Evolutionary conservation across 169 alveolate species (phyloP).

Genomic region (Eimeria maxima): DNA sequence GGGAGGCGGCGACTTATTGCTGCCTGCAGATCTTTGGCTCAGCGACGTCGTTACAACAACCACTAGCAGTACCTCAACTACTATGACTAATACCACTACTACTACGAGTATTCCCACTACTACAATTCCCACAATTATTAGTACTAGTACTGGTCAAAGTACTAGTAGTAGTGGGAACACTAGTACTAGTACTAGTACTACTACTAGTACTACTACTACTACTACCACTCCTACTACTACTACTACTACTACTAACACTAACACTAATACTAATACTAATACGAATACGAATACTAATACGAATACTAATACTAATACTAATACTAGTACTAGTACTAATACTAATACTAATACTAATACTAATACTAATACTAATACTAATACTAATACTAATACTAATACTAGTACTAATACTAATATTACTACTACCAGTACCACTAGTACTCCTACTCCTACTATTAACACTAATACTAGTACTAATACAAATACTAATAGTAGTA

Average conservation of each 20-base stretch:
- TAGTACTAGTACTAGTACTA: neutral
- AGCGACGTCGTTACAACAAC: neutral
- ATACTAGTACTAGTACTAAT: neutral
- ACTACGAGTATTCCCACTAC: too few species aligned
- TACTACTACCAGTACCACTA: too few species aligned
- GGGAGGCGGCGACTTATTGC: neutral
- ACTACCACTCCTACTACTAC: neutral
- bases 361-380: too few species aligned
- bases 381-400: too few species aligned
- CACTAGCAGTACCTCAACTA: neutral
- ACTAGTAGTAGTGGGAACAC: neutral
- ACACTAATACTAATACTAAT: too few species aligned
- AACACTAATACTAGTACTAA: too few species aligned
- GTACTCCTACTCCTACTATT: too few species aligned
- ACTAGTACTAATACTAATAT: too few species aligned
- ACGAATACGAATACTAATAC: neutral
- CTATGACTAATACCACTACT: neutral
- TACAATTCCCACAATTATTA: too few species aligned
- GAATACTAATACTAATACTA: neutral
- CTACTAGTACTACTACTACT: neutral
- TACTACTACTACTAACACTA: too few species aligned
- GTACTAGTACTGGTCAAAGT: too few species aligned
- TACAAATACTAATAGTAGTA: too few species aligned
- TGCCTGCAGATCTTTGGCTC: neutral
- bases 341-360: neutral